Evolutionary conservation across 208 protist genomes (phyloP).

Genomic region (Acanthamoeba lugdunensis): DNA sequence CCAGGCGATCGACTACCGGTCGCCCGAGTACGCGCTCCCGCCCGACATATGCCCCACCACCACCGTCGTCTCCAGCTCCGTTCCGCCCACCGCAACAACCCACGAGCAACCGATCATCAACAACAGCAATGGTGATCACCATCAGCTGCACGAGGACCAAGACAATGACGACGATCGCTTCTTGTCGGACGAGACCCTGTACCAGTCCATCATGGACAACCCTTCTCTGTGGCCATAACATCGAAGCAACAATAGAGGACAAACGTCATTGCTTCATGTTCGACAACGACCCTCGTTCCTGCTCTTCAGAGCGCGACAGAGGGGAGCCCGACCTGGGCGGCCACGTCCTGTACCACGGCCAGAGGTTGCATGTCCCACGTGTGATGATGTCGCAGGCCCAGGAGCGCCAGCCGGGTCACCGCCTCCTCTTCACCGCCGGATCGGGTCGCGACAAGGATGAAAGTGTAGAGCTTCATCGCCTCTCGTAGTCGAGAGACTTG

Average conservation of each 20-base stretch:
- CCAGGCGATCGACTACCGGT: slow-evolving; percentile 54
- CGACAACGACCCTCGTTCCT: too few species aligned
- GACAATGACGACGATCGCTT: neutral
- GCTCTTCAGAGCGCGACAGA: neutral
- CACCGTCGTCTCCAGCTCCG: neutral
- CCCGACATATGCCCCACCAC: neutral
- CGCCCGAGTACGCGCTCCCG: slow-evolving; percentile 27
- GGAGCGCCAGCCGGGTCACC: neutral
- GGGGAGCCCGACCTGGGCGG: neutral
- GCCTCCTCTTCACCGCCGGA: neutral
- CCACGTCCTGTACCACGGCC: neutral
- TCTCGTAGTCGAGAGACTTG: neutral
- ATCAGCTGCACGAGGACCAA: neutral
- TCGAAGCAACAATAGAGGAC: too few species aligned
- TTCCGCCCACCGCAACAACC: neutral
- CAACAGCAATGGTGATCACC: neutral
- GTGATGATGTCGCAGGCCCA: neutral
- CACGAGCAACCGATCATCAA: neutral
- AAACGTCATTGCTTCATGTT: too few species aligned
- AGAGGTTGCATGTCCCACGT: neutral
- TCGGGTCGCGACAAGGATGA: neutral
- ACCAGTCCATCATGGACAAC: neutral
- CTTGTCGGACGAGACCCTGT: neutral
- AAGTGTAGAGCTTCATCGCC: neutral
- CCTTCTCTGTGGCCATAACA: neutral